Base-by-base conservation (phyloP, 2,329 filamentous ascomycete genomes). In the Aspergillus intermedius region DNA sequence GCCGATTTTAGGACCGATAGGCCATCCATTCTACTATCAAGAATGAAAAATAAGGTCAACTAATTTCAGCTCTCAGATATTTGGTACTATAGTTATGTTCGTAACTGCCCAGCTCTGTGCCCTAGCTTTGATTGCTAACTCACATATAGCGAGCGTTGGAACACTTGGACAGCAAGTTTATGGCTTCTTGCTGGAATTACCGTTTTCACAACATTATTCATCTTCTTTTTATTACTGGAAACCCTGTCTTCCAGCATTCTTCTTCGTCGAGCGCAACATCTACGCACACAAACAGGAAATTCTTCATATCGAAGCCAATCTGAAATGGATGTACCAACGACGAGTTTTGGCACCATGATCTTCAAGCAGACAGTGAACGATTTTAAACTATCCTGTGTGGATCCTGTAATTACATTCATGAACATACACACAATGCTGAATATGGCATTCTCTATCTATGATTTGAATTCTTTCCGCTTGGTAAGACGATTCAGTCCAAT, bases 391-490 rank as follows among this genome's bases (percentile, higher is more conserved):
- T n/a, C 49, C 17, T 51, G 46, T 8, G 21, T 46, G 43, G 50
- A 53, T 25, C 50, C 51, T 2, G 49, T 54, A 5, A 51, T 51
- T 34, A n/a, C 51, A 1, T 49, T 49, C 25, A 42, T 54, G 4
- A 54, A 51, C n/a, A 45, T 54, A 8, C 47, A 54, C 30, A 58
- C 52, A 5, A 54, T 53, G 47, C 30, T 58, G 5, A 37, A 17
- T 58, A 58, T 28, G 52, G 52, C 7, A 35, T 58, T 5, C 43
- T 58, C 3, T 58, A 58, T 30, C 35, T 56, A 3, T 58, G 54
- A 50, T 58, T 56, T 46, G 55, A 56, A 13, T 51, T 54, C 10
- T 58, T 56, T 35, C 55, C 55, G 32, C 54, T 50, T 39, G 50
- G 54, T 55, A 49, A 41, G 48, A 10, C 13, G 19, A 47, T 40